phyloP scores from a whole-genome alignment of 768 basidiomycete species.

The Rhodotorula taiwanensis region DNA sequence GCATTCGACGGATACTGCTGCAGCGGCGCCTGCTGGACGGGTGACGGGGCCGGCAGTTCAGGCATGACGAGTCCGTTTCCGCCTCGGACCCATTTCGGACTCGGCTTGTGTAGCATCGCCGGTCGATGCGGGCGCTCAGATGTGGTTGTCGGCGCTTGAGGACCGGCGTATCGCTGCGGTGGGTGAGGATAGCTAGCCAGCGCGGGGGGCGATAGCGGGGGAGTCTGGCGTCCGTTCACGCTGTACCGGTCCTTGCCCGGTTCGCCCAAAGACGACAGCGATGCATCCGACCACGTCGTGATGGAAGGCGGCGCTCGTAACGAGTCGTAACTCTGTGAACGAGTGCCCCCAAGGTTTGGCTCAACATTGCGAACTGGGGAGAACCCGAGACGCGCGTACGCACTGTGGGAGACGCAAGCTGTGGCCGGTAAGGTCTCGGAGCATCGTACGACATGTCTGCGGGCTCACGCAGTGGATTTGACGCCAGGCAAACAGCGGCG shows the following conservation, averaged over 20 bases:
- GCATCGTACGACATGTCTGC: background rate
- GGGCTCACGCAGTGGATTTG: background rate
- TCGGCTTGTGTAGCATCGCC: background rate
- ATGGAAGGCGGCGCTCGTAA: background rate
- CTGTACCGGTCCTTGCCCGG: background rate
- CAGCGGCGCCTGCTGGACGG: too few relatives aligned
- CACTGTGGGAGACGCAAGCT: background rate
- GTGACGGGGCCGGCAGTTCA: too few relatives aligned
- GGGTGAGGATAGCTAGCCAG: too few relatives aligned
- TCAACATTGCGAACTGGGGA: too few relatives aligned
- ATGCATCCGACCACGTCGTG: background rate
- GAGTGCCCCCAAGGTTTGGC: background rate
- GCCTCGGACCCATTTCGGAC: too few relatives aligned
- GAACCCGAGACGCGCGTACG: background rate
- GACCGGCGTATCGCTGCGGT: too few relatives aligned
- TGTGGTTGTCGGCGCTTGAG: too few relatives aligned
- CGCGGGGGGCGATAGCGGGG: background rate
- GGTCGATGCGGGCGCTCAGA: background rate
- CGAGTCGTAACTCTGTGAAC: conserved; percentile 4
- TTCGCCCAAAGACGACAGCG: background rate
- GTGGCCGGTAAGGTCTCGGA: background rate
- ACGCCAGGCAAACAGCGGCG: background rate
- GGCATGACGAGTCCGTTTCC: too few relatives aligned
- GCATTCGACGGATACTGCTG: too few relatives aligned
- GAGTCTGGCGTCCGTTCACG: background rate